Conservation (phyloP, 1,284 basidiomycete genomes). For the Pseudozyma pruni region DNA sequence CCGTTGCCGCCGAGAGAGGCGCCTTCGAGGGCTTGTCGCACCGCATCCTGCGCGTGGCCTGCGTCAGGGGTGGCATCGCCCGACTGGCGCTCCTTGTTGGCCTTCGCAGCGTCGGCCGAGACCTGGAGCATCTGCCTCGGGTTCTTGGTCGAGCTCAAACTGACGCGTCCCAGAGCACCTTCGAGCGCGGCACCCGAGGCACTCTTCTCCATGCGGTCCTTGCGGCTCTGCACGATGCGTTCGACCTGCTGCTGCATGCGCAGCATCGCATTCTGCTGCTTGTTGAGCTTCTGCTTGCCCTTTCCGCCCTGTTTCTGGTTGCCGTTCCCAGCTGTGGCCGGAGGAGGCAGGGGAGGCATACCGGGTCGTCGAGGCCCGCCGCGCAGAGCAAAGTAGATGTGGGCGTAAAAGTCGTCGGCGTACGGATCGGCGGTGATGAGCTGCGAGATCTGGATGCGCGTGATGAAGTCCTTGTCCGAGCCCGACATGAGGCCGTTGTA, state of each 20-base stretch:
- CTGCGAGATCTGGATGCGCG: constrained; percentile 97
- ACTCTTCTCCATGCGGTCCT: constrained; percentile 72
- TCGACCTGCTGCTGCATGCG: constrained; percentile 97
- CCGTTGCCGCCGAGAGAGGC: constrained; percentile 68
- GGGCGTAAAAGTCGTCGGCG: constrained; percentile 97
- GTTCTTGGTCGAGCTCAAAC: constrained; percentile 87
- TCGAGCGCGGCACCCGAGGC: constrained; percentile 73
- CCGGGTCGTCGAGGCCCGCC: constrained; percentile 70
- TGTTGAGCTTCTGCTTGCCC: constrained; percentile 55
- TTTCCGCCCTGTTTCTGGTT: constrained; percentile 41
- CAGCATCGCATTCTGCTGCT: constrained; percentile 89
- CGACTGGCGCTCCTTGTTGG: constrained; percentile 20
- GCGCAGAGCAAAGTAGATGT: constrained; percentile 88
- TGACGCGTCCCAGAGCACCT: constrained; percentile 94
- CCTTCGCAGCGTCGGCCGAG: constrained; percentile 68
- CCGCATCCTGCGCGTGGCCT: constrained; percentile 54
- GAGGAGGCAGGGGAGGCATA: constrained; percentile 25
- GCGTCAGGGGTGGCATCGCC: constrained; percentile 32
- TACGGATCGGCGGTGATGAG: constrained; percentile 88
- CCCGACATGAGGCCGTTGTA: constrained; percentile 99
- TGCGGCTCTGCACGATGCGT: constrained; percentile 90
- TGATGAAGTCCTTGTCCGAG: constrained; percentile 99
- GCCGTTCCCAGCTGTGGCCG: constrained; percentile 15
- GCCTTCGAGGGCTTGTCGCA: constrained; percentile 59
- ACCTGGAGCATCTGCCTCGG: constrained; percentile 94